A percentile compares a stretch with the other conserved stretches of the same genome.
Conservation (phyloP, 192 early-diverging fungal genomes). For the Umbelopsis sp. region DNA sequence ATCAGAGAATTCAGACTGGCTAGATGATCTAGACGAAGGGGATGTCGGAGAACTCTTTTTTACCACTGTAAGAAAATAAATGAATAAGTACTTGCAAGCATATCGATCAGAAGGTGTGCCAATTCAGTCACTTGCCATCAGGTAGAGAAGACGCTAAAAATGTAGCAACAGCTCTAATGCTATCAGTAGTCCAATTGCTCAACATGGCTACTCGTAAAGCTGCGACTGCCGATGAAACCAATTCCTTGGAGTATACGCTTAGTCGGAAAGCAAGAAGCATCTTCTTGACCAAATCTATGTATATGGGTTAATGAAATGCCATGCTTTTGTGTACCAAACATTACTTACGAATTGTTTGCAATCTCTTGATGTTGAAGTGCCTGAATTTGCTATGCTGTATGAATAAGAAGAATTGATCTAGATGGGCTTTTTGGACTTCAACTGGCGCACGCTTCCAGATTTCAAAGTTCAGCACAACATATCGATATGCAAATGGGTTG, state of each 20-base stretch:
- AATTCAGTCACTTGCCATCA: constrained; percentile 41
- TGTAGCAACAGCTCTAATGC: constrained; percentile 59
- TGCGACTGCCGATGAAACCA: constrained; percentile 52
- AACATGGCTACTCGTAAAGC: constrained; percentile 59
- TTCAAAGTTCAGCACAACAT: constrained; percentile 68
- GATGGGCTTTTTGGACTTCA: constrained; percentile 57
- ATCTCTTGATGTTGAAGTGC: constrained; percentile 57
- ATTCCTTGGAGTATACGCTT: constrained; percentile 59
- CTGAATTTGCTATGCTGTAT: constrained; percentile 58
- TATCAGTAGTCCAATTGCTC: constrained; percentile 61
- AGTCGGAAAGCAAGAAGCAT: constrained; percentile 60
- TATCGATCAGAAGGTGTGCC: background rate
- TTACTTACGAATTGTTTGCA: constrained; percentile 62
- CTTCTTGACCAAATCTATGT: constrained; percentile 63
- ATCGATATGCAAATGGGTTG: constrained; percentile 65
- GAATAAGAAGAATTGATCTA: constrained; percentile 65
- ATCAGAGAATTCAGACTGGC: background rate
- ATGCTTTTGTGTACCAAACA: background rate
- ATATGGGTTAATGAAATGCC: background rate
- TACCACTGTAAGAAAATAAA: background rate
- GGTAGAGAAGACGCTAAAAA: constrained; percentile 65
- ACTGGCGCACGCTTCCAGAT: constrained; percentile 62
- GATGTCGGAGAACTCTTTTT: background rate
- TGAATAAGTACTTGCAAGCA: background rate
- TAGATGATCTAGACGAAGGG: background rate